Percentiles rank a stretch among this genome's conserved stretches.
Evolutionary conservation across 1,139 yeast genomes (phyloP).

Genomic region (Candida gigantensis): DNA sequence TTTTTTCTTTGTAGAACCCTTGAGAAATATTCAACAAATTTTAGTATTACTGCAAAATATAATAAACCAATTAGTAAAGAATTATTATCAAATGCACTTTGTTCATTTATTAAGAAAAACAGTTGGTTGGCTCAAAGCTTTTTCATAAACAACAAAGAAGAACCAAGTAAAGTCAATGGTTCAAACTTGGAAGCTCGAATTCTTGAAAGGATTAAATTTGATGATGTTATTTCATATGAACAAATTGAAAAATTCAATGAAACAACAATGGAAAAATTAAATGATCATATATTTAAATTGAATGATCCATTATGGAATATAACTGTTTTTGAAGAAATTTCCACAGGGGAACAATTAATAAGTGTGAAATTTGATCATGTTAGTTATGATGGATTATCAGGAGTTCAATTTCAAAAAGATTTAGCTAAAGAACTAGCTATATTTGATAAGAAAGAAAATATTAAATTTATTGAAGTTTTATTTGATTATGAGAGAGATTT

Average conservation of each 20-base stretch:
- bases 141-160: slow-evolving; percentile 17
- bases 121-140: slow-evolving; percentile 25
- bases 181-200: slow-evolving; percentile 22
- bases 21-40: slow-evolving; percentile 27
- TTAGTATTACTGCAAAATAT: slow-evolving; percentile 29
- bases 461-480: slow-evolving; percentile 7
- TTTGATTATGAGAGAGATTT: slow-evolving; percentile 14
- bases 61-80: slow-evolving; percentile 18
- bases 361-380: slow-evolving; percentile 36
- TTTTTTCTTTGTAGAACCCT: slow-evolving; percentile 29
- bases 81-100: slow-evolving; percentile 28
- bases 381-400: slow-evolving; percentile 38
- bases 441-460: too few species aligned
- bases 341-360: slow-evolving; percentile 22
- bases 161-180: slow-evolving; percentile 10
- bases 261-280: slow-evolving; percentile 18
- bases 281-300: slow-evolving; percentile 18
- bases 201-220: slow-evolving; percentile 22
- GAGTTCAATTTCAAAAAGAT: slow-evolving; percentile 32
- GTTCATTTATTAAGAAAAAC: slow-evolving; percentile 21
- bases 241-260: slow-evolving; percentile 20
- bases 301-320: slow-evolving; percentile 36
- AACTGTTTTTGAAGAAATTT: slow-evolving; percentile 21
- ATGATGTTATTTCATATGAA: slow-evolving; percentile 26
- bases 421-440: slow-evolving; percentile 20